These are phyloP conservation scores for Achaetomiella virescens DNA, from an alignment of 495 filamentous ascomycete genomes.

Conservation along the genomic window DNA sequence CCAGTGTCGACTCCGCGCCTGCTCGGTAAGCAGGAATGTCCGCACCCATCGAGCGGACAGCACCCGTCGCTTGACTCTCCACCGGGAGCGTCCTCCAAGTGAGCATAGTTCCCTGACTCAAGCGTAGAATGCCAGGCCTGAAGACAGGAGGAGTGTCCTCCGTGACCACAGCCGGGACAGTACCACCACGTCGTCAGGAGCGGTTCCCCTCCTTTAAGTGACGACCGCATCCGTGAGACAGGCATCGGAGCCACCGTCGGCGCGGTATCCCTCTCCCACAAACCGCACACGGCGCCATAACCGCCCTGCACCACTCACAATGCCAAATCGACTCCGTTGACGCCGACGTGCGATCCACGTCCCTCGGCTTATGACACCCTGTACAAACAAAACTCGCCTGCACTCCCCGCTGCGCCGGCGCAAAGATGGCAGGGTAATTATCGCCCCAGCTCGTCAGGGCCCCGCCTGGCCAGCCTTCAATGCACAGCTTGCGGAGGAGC, in stretches of 20 bases:
- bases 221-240: conserved; percentile 1
- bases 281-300: conserved; percentile 40
- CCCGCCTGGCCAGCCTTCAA: conserved; percentile 41
- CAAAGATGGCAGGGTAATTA: conserved; percentile 55
- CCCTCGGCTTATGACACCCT: conserved; percentile 46
- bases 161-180: conserved; percentile 70
- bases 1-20: conserved; percentile 48
- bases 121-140: conserved; percentile 54
- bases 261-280: conserved; percentile 36
- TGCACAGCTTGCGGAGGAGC: conserved; percentile 61
- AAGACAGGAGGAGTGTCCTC: conserved; percentile 65
- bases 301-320: conserved; percentile 40
- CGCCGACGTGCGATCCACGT: conserved; percentile 36
- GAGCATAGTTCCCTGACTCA: conserved; percentile 6
- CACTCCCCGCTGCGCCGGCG: conserved; percentile 45
- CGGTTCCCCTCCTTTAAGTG: not conserved
- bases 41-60: conserved; percentile 67
- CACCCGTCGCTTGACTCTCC: conserved; percentile 56
- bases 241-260: conserved; percentile 6
- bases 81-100: conserved; percentile 23
- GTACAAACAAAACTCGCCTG: conserved; percentile 45
- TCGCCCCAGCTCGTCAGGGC: conserved; percentile 35
- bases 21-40: conserved; percentile 64
- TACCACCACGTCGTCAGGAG: conserved; percentile 52
- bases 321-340: conserved; percentile 40